Conservation (phyloP, 2,329 filamentous ascomycete species). For the Aspergillus sp. region DNA sequence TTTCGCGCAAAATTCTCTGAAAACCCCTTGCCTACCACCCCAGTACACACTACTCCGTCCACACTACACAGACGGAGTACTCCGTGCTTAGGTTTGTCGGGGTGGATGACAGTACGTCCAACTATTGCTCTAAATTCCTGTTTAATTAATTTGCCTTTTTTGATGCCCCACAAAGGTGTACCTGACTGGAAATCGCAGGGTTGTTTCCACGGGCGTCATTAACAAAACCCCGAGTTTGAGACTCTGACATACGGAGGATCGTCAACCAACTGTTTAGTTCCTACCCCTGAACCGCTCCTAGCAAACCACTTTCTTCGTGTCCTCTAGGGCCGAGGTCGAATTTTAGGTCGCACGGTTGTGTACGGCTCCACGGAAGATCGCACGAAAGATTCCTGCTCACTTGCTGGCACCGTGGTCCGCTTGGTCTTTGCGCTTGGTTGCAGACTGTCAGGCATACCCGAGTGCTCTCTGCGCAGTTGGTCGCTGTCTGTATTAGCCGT, state of each 20-base stretch:
- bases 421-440: neutral
- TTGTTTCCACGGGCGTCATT: slow-evolving; percentile 7
- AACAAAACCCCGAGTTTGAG: slow-evolving; percentile 15
- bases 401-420: too few species aligned
- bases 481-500: neutral
- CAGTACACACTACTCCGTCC: too few species aligned
- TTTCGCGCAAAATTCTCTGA: neutral
- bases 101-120: neutral
- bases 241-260: slow-evolving; percentile 16
- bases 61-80: too few species aligned
- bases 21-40: neutral
- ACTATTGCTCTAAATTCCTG: neutral
- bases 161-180: neutral
- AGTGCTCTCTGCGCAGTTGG: neutral
- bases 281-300: neutral
- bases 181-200: neutral
- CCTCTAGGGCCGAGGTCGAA: slow-evolving; percentile 20
- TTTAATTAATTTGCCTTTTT: slow-evolving; percentile 6
- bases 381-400: slow-evolving; percentile 8
- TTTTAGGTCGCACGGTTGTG: slow-evolving; percentile 26
- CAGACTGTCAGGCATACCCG: neutral
- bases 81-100: neutral
- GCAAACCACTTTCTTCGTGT: slow-evolving; percentile 1
- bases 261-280: slow-evolving; percentile 7
- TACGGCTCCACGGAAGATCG: slow-evolving; percentile 29